A percentile compares a stretch with the other conserved stretches of the same genome.
These are phyloP conservation scores for Suillus clintonianus DNA, from an alignment of 768 basidiomycete species.

Conservation along the genomic window DNA sequence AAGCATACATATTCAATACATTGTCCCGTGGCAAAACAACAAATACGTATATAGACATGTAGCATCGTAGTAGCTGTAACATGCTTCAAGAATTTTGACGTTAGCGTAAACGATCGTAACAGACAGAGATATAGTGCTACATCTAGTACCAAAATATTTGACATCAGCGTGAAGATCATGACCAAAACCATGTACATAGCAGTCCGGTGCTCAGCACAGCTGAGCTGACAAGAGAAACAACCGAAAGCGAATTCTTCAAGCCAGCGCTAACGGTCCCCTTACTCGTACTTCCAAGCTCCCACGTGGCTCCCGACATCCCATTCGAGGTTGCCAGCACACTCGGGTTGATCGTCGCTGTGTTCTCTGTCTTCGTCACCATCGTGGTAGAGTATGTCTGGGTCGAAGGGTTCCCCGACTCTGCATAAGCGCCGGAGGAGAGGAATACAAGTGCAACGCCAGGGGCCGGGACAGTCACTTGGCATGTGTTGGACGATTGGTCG, in stretches of 20 bases:
- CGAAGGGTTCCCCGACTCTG: conserved; percentile 11
- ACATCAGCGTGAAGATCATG: background rate
- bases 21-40: background rate
- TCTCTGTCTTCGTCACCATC: conserved; percentile 27
- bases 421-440: conserved; percentile 9
- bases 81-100: background rate
- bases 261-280: background rate
- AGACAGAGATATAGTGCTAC: background rate
- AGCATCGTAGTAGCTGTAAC: background rate
- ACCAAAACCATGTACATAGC: background rate
- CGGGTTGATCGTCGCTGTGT: conserved; percentile 36
- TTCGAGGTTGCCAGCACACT: conserved; percentile 41
- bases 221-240: background rate
- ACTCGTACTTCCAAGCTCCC: conserved; percentile 27
- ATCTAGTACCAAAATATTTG: background rate
- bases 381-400: conserved; percentile 34
- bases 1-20: background rate
- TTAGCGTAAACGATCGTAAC: background rate
- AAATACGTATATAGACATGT: background rate
- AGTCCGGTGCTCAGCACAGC: background rate
- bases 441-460: conserved; percentile 31
- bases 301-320: conserved; percentile 31
- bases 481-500: conserved; percentile 17
- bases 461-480: conserved; percentile 27
- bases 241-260: background rate